Conservation (phyloP, 208 protist genomes). For the Leishmania amazonensis region DNA sequence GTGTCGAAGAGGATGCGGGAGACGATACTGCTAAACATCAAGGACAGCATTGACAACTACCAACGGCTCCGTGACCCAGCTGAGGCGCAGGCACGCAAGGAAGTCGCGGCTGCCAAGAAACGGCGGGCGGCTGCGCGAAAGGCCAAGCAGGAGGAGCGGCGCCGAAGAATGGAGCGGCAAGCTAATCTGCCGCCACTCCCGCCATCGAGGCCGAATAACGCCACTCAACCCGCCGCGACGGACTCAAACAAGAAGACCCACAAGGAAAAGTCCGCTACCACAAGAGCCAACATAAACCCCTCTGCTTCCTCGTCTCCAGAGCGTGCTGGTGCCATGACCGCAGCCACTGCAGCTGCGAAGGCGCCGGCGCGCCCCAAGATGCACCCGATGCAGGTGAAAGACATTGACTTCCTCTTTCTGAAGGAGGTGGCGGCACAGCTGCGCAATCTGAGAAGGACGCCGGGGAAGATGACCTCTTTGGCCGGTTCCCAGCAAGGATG, state of each 20-base stretch:
- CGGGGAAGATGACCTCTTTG: neutral
- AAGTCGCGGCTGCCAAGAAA: conserved; percentile 19
- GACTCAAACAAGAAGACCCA: neutral
- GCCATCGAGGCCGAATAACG: conserved; percentile 6
- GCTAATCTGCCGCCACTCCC: conserved; percentile 21
- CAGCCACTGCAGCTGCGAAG: neutral
- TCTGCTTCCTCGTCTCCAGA: neutral
- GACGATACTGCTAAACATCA: conserved; percentile 51
- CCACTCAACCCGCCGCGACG: neutral
- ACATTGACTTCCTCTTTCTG: conserved; percentile 57
- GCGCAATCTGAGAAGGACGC: conserved; percentile 9
- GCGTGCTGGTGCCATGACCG: neutral
- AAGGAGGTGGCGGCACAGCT: conserved; percentile 37
- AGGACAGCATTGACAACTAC: conserved; percentile 52
- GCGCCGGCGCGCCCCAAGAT: no score
- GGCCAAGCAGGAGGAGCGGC: conserved; percentile 12
- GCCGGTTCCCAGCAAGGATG: no score
- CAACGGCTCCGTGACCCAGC: conserved; percentile 33
- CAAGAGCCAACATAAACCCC: neutral
- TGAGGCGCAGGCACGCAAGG: conserved; percentile 4
- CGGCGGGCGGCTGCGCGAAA: conserved; percentile 7
- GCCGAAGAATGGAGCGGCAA: conserved; percentile 23
- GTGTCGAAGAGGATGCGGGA: conserved; percentile 39
- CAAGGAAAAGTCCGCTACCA: neutral
- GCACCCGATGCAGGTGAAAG: conserved; percentile 5